Base-by-base conservation (phyloP, 441 rosid genomes). In the Aleurites moluccanus region DNA sequence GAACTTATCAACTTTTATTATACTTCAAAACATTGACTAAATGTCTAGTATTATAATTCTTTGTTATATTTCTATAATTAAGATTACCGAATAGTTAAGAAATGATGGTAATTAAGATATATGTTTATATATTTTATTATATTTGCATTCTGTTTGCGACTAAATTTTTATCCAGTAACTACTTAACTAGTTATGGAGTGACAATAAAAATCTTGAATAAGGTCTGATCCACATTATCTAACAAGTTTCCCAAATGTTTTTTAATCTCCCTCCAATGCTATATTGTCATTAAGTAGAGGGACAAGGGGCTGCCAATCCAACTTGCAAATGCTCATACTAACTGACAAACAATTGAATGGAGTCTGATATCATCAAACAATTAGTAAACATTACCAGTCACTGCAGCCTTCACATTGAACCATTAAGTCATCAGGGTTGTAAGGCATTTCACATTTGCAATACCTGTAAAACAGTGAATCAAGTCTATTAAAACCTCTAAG, bases 401-500 rank as follows among this genome's bases (percentile, higher is more conserved):
- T 85, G 70, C 85, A 85, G 52, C 80, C 80, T 78, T 85, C 85
- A 35, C 87, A 85, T 45, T 80, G 84, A 49, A 85, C 83, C 85
- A 85, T 85, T 21, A 85, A 67, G 67, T 85, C 87, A 75, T 85
- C 84, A 1, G 85, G 84, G 70, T 85, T 85, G 63, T 85, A 85
- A 3, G 86, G 87, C 86, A 85, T 85, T 75, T 85, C 87, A 20
- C 87, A 82, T 71, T 85, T 85, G 64, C 87, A 85, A 66, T 85
- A 85, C 77, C 86, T 85, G 66, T 74, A 77, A 50, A 2, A 38
- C 8, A 63, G n/a, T 6, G 21, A 23, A 61, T 18, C 21, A 47
- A 49, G 15, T 57, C 15, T 3, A 55, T 10, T 23, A 27, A 27
- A 28, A 27, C 64, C 7, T 28, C 64, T 3, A 60, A 3, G 49